A percentile compares a stretch with the other conserved stretches of the same genome.
These are phyloP conservation scores for Leishmania tarentolae DNA, from an alignment of 208 protist species.

Conservation along the genomic window DNA sequence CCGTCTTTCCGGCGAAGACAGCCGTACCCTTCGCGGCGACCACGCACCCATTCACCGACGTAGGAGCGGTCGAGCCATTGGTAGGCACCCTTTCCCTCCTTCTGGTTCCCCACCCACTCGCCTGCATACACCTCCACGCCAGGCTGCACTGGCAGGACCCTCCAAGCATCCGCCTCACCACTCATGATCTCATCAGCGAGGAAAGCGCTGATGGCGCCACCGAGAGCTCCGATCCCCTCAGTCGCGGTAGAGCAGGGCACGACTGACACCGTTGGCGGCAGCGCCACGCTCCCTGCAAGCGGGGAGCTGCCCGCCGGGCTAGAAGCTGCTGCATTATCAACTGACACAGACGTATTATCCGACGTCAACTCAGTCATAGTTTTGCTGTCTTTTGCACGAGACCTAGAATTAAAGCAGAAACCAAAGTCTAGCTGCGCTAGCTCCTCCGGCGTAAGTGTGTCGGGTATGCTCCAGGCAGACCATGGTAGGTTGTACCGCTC, in stretches of 20 bases:
- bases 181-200: slow-evolving; percentile 16
- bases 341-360: no score
- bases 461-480: slow-evolving; percentile 49
- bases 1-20: slow-evolving; percentile 58
- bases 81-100: slow-evolving; percentile 81
- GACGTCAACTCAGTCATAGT: not conserved
- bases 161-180: slow-evolving; percentile 20
- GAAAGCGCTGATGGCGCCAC: slow-evolving; percentile 17
- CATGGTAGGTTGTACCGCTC: slow-evolving; percentile 57
- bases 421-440: slow-evolving; percentile 26
- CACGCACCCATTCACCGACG: slow-evolving; percentile 74
- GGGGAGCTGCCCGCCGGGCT: not conserved
- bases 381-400: not conserved
- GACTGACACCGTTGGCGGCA: not conserved
- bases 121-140: slow-evolving; percentile 88
- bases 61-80: slow-evolving; percentile 83
- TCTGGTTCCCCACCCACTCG: slow-evolving; percentile 74
- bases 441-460: slow-evolving; percentile 34
- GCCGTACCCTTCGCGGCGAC: slow-evolving; percentile 78
- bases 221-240: slow-evolving; percentile 28
- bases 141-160: slow-evolving; percentile 32
- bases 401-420: slow-evolving; percentile 3
- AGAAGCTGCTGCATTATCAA: not conserved
- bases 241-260: slow-evolving; percentile 12
- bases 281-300: not conserved